A percentile compares a stretch with the other conserved stretches of the same genome.
These are phyloP conservation scores for Lachnellula occidentalis DNA, from an alignment of 2,329 filamentous ascomycete species.

Conservation along the genomic window DNA sequence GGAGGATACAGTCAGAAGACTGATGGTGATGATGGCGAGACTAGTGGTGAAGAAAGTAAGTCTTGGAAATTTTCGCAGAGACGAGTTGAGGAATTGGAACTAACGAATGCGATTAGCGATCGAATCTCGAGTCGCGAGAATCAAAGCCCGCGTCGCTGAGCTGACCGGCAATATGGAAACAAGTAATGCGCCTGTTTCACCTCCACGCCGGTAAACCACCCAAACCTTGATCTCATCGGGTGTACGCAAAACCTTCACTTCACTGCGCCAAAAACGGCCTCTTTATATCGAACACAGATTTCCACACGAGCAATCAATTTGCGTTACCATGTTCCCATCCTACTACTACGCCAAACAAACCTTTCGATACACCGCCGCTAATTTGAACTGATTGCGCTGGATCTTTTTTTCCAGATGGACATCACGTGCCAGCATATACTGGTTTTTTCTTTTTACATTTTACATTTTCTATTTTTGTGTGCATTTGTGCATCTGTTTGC, in stretches of 20 bases:
- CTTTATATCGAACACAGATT: neutral
- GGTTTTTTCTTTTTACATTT: neutral
- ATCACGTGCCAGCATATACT: neutral
- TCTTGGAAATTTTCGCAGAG: conserved; percentile 24
- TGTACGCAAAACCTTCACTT: neutral
- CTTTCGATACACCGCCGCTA: neutral
- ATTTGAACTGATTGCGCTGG: neutral
- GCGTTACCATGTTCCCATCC: neutral
- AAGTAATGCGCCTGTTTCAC: conserved; percentile 11
- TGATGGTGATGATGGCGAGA: conserved; percentile 75
- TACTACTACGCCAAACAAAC: neutral
- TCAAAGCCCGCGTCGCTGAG: conserved; percentile 95
- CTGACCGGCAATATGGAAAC: conserved; percentile 77
- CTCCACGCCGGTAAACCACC: conserved; percentile 8
- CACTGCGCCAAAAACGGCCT: neutral
- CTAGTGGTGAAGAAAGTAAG: conserved; percentile 93
- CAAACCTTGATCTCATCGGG: neutral
- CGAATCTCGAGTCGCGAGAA: conserved; percentile 91
- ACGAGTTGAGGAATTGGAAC: conserved; percentile 5
- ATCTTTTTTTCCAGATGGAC: neutral
- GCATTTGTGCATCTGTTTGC: neutral
- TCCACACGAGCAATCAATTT: neutral
- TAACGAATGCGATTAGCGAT: conserved; percentile 59
- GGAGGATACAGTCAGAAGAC: conserved; percentile 51
- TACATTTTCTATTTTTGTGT: neutral